A percentile compares a stretch with the other conserved stretches of the same genome.
phyloP scores from a whole-genome alignment of 805 yeast genomes.

The Sugiyamaella floridensis region DNA sequence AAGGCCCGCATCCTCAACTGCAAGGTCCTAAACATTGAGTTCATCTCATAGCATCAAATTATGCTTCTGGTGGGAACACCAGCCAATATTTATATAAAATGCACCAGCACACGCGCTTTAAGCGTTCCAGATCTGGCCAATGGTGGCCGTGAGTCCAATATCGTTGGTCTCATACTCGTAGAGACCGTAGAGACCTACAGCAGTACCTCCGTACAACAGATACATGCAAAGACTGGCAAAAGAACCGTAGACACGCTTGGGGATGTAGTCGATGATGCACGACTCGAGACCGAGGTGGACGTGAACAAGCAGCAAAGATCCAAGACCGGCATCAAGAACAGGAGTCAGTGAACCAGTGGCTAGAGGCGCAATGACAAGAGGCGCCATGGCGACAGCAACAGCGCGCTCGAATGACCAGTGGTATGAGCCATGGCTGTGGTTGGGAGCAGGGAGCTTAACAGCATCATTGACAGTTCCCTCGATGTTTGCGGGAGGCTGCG shows the following conservation, averaged over 20 bases:
- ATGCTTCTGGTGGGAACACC: neutral
- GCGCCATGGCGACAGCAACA: slow-evolving; percentile 64
- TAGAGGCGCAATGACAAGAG: slow-evolving; percentile 69
- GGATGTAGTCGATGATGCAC: slow-evolving; percentile 90
- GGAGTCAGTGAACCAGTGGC: slow-evolving; percentile 67
- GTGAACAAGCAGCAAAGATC: slow-evolving; percentile 64
- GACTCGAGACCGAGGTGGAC: slow-evolving; percentile 80
- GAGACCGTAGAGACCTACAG: slow-evolving; percentile 66
- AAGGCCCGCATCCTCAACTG: no score
- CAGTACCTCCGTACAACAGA: slow-evolving; percentile 65
- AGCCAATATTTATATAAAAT: neutral
- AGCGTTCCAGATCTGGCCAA: slow-evolving; percentile 57
- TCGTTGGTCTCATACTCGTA: slow-evolving; percentile 69
- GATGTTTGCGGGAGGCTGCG: slow-evolving; percentile 85
- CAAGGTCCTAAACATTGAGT: no score
- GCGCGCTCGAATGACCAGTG: slow-evolving; percentile 91
- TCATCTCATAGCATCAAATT: neutral
- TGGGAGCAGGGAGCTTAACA: slow-evolving; percentile 54
- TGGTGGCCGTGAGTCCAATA: slow-evolving; percentile 67
- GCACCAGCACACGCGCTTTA: slow-evolving; percentile 16
- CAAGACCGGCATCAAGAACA: slow-evolving; percentile 62
- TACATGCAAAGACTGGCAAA: slow-evolving; percentile 65
- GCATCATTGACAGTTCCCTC: slow-evolving; percentile 95
- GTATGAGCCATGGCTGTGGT: slow-evolving; percentile 68
- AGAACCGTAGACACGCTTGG: slow-evolving; percentile 73